phyloP scores from a whole-genome alignment of 306 rosid species.

The Ormosia emarginata region DNA sequence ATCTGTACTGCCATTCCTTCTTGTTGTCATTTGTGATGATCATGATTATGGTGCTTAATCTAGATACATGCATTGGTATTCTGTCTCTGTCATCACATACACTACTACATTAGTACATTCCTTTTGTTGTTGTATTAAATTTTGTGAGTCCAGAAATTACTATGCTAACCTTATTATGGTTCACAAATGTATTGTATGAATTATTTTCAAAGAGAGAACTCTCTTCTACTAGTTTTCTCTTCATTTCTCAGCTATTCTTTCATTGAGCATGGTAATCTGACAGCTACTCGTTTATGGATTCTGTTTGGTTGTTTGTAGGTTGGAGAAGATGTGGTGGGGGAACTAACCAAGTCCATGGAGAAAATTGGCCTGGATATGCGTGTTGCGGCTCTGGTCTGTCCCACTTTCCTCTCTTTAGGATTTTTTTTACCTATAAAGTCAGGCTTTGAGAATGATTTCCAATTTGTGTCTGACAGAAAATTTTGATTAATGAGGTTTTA shows the following conservation, averaged over 20 bases:
- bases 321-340: constrained; percentile 90
- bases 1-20: not conserved
- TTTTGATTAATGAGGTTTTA: not conserved
- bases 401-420: constrained; percentile 14
- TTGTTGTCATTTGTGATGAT: constrained; percentile 19
- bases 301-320: constrained; percentile 54
- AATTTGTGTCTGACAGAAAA: constrained; percentile 1
- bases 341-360: constrained; percentile 70
- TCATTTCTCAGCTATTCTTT: not conserved
- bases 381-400: constrained; percentile 80
- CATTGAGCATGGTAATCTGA: not conserved
- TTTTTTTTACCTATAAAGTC: not conserved
- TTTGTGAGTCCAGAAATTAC: not conserved
- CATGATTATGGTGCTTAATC: not conserved
- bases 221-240: not conserved
- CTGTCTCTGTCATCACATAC: constrained; percentile 2
- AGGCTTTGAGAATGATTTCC: constrained; percentile 4
- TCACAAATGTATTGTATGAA: not conserved
- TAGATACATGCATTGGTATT: not conserved
- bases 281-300: not conserved
- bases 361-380: constrained; percentile 85
- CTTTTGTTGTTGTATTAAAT: not conserved
- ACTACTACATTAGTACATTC: not conserved
- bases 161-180: not conserved
- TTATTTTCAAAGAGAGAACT: constrained; percentile 1